phyloP scores from a whole-genome alignment of 495 filamentous ascomycete genomes.

The Talaromyces nanjingensis region DNA sequence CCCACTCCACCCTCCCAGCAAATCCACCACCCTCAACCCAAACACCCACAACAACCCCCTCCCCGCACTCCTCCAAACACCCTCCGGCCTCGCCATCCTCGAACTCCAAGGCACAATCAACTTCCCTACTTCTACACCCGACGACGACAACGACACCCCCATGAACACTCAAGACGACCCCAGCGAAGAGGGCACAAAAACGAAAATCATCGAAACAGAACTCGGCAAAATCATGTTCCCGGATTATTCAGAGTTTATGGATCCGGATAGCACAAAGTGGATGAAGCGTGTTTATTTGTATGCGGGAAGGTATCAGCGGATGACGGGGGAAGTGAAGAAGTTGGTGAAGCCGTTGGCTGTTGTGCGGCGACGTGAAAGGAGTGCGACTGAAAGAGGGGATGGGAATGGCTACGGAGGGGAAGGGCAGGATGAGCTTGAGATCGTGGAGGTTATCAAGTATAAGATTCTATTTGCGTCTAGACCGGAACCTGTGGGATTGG shows the following conservation, averaged over 20 bases:
- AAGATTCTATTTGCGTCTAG: slow-evolving; percentile 83
- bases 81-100: slow-evolving; percentile 64
- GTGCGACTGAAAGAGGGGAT: slow-evolving; percentile 1
- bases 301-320: slow-evolving; percentile 80
- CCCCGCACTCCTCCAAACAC: slow-evolving; percentile 80
- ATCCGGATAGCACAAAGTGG: slow-evolving; percentile 55
- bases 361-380: slow-evolving; percentile 46
- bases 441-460: slow-evolving; percentile 81
- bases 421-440: slow-evolving; percentile 49
- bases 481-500: slow-evolving; percentile 71
- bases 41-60: slow-evolving; percentile 50
- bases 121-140: slow-evolving; percentile 17
- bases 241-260: slow-evolving; percentile 48
- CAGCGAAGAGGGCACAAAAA: slow-evolving; percentile 9
- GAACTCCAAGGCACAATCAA: slow-evolving; percentile 90
- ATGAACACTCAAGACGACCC: slow-evolving; percentile 14
- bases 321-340: slow-evolving; percentile 87
- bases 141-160: slow-evolving; percentile 6
- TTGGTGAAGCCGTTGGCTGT: slow-evolving; percentile 70
- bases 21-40: background rate
- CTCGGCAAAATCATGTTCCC: slow-evolving; percentile 78
- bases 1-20: slow-evolving; percentile 16
- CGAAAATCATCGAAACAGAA: slow-evolving; percentile 32
- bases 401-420: slow-evolving; percentile 16
- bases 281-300: slow-evolving; percentile 86